phyloP scores from a whole-genome alignment of 2,329 filamentous ascomycete genomes.

The Beauveria australis region DNA sequence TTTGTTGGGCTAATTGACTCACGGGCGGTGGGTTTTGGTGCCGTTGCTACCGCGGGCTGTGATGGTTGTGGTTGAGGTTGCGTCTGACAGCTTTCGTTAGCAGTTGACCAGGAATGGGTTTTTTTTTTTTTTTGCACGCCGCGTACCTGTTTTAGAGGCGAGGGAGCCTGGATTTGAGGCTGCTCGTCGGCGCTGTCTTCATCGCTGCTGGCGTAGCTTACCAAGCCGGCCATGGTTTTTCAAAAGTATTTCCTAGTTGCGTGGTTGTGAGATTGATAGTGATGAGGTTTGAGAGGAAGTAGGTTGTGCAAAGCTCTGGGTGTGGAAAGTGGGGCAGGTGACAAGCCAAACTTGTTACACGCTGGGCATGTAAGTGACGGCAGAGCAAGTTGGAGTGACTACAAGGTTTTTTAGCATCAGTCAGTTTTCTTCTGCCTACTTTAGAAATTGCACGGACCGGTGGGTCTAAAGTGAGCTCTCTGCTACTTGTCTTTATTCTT shows the following conservation, averaged over 20 bases:
- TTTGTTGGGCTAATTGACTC: background rate
- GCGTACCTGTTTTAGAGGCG: background rate
- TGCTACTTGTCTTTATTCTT: too few species aligned
- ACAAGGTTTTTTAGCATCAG: too few species aligned
- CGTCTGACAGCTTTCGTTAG: background rate
- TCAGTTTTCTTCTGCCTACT: too few species aligned
- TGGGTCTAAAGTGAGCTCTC: too few species aligned
- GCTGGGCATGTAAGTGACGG: too few species aligned
- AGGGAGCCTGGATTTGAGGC: background rate
- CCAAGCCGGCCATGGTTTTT: constrained; percentile 34
- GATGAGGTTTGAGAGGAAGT: background rate
- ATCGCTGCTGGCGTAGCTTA: constrained; percentile 44
- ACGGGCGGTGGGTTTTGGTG: background rate
- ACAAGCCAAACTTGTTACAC: too few species aligned
- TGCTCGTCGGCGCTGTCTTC: constrained; percentile 33
- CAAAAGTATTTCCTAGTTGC: background rate
- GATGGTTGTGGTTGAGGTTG: background rate
- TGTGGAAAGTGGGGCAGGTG: too few species aligned
- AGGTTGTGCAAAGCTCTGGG: too few species aligned
- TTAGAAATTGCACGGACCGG: too few species aligned
- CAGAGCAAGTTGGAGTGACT: too few species aligned
- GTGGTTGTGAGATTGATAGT: background rate
- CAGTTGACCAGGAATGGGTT: background rate
- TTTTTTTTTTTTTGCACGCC: too few species aligned
- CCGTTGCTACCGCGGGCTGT: background rate